Percentiles rank a stretch among this genome's conserved stretches.
These are phyloP conservation scores for Aspergillus sp. DNA, from an alignment of 2,329 filamentous ascomycete species.

Conservation along the genomic window DNA sequence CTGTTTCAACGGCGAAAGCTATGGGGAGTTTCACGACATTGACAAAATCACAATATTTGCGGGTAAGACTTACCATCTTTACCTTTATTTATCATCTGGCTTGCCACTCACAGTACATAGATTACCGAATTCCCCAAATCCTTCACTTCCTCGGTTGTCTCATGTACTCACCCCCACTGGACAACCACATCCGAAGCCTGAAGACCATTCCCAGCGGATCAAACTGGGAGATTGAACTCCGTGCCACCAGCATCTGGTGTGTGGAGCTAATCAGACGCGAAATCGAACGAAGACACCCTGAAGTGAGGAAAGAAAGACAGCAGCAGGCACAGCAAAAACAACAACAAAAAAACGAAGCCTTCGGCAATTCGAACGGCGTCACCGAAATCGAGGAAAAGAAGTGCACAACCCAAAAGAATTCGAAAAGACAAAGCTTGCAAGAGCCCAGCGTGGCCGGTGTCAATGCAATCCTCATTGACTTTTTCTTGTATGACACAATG, in stretches of 20 bases:
- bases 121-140: conserved; percentile 95
- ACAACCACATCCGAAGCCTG: conserved; percentile 62
- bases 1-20: conserved; percentile 76
- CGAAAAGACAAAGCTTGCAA: conserved; percentile 10
- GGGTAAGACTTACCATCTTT: conserved; percentile 32
- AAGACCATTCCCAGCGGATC: conserved; percentile 66
- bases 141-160: conserved; percentile 78
- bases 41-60: conserved; percentile 98
- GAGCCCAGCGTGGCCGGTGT: conserved; percentile 32
- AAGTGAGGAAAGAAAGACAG: conserved; percentile 42
- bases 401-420: conserved; percentile 12
- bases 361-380: conserved; percentile 4
- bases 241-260: conserved; percentile 94
- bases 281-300: conserved; percentile 69
- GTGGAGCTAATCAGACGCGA: conserved; percentile 83
- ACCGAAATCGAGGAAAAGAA: conserved; percentile 9
- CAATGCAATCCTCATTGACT: conserved; percentile 94
- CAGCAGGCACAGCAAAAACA: conserved; percentile 2
- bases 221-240: conserved; percentile 78
- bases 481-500: conserved; percentile 92
- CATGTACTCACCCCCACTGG: conserved; percentile 75
- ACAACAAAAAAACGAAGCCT: neutral
- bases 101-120: conserved; percentile 34
- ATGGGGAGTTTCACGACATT: conserved; percentile 82
- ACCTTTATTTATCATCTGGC: neutral